A percentile compares a stretch with the other conserved stretches of the same genome.
phyloP scores from a whole-genome alignment of 192 early-diverging fungal genomes.

The Neocallimastix lanati region DNA sequence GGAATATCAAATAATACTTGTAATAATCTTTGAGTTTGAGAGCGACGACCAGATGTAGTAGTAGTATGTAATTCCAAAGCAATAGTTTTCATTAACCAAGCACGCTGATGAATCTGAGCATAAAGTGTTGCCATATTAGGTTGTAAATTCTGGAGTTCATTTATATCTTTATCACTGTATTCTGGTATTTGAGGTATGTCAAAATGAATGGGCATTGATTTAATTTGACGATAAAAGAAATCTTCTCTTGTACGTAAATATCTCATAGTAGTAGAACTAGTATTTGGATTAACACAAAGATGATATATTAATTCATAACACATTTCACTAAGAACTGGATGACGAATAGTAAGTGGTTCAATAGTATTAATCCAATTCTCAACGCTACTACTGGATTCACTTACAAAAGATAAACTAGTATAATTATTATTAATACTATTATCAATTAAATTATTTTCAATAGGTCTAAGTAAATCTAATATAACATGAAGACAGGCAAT shows the following conservation, averaged over 20 bases:
- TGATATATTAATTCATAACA: constrained; percentile 75
- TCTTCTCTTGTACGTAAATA: constrained; percentile 62
- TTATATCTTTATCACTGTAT: neutral
- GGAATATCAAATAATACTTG: constrained; percentile 20
- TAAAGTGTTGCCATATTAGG: neutral
- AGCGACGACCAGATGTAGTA: constrained; percentile 13
- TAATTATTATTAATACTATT: neutral
- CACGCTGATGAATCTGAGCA: constrained; percentile 54
- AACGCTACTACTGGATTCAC: constrained; percentile 6
- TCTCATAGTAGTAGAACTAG: constrained; percentile 47
- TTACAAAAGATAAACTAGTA: neutral
- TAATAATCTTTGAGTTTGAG: constrained; percentile 21
- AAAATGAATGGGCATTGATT: constrained; percentile 28
- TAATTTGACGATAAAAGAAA: constrained; percentile 43
- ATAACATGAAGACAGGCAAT: constrained; percentile 43
- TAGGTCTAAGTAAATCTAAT: constrained; percentile 17
- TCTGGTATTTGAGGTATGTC: neutral
- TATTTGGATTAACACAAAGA: constrained; percentile 52
- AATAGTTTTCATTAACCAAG: constrained; percentile 74
- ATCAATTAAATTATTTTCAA: neutral
- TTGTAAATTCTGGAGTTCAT: neutral
- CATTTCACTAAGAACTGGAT: constrained; percentile 67
- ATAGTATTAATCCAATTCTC: constrained; percentile 7
- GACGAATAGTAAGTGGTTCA: constrained; percentile 32
- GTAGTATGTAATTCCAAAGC: constrained; percentile 74